phyloP scores from a whole-genome alignment of 345 rosid species.

The Eucalyptus guilfoylei region DNA sequence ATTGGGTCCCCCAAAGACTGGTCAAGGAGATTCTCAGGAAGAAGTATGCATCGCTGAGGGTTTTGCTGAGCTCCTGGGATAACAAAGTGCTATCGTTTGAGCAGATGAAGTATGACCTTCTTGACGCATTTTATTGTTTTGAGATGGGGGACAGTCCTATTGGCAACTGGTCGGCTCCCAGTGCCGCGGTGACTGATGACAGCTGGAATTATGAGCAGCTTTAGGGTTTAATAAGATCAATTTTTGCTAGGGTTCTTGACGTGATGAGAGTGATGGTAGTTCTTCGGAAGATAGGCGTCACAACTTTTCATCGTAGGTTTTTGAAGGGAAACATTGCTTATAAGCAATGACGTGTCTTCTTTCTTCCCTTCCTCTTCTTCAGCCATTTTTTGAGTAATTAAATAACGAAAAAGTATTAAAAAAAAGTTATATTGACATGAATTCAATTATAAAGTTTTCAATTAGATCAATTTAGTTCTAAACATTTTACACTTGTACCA shows the following conservation, averaged over 20 bases:
- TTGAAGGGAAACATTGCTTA: not conserved
- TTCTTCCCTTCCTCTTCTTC: not conserved
- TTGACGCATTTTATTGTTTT: not conserved
- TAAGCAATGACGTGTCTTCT: not conserved
- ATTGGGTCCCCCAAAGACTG: not conserved
- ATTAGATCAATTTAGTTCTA: rapidly evolving
- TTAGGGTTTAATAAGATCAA: not conserved
- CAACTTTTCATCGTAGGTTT: not conserved
- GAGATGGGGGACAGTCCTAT: not conserved
- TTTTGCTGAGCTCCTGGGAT: not conserved
- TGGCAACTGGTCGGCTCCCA: not conserved
- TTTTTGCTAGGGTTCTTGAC: not conserved
- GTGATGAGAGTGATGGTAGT: not conserved
- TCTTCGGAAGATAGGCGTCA: not conserved
- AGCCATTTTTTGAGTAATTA: not conserved
- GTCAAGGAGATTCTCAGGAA: not conserved
- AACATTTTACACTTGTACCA: too few species aligned
- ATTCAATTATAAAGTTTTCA: too few species aligned
- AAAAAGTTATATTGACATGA: too few species aligned
- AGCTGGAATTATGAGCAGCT: not conserved
- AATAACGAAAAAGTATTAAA: too few species aligned
- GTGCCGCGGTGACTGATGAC: not conserved
- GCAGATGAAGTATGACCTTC: not conserved
- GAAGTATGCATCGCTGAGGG: not conserved
- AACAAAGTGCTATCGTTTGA: not conserved